Evolutionary conservation across 2,329 filamentous ascomycete species (phyloP).

Genomic region (Colletotrichum noveboracense): DNA sequence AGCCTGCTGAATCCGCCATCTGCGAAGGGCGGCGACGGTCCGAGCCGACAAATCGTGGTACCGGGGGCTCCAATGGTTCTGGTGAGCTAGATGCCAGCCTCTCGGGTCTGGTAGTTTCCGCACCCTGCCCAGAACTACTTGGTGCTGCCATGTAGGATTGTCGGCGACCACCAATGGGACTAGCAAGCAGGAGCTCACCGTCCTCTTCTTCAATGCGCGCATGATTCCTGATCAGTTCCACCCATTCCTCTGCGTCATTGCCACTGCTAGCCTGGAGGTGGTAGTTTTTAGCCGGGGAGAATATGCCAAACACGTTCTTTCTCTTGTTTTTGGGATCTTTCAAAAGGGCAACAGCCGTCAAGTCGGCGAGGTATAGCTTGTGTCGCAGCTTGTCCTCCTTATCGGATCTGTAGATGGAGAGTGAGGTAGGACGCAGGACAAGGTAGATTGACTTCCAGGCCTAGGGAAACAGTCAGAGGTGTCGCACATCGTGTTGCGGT

Average conservation of each 20-base stretch:
- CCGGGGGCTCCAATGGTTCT: constrained; percentile 54
- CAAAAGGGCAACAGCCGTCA: constrained; percentile 88
- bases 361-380: constrained; percentile 85
- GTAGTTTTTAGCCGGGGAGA: constrained; percentile 89
- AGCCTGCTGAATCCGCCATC: constrained; percentile 66
- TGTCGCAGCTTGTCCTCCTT: constrained; percentile 89
- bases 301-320: constrained; percentile 88
- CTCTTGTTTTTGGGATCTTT: constrained; percentile 89
- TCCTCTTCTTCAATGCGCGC: constrained; percentile 89
- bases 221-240: constrained; percentile 77
- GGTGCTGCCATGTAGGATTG: constrained; percentile 42
- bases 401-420: constrained; percentile 92
- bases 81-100: constrained; percentile 64
- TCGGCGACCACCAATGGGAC: constrained; percentile 61
- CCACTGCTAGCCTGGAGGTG: constrained; percentile 81
- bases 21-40: constrained; percentile 62
- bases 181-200: constrained; percentile 78
- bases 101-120: neutral
- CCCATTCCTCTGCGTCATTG: constrained; percentile 85
- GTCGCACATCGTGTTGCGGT: neutral
- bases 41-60: constrained; percentile 35
- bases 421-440: constrained; percentile 85
- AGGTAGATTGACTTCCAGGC: constrained; percentile 91
- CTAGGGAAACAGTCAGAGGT: constrained; percentile 44
- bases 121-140: neutral